These are phyloP conservation scores for Barnettozyma salicaria DNA, from an alignment of 805 yeast species.

Conservation along the genomic window DNA sequence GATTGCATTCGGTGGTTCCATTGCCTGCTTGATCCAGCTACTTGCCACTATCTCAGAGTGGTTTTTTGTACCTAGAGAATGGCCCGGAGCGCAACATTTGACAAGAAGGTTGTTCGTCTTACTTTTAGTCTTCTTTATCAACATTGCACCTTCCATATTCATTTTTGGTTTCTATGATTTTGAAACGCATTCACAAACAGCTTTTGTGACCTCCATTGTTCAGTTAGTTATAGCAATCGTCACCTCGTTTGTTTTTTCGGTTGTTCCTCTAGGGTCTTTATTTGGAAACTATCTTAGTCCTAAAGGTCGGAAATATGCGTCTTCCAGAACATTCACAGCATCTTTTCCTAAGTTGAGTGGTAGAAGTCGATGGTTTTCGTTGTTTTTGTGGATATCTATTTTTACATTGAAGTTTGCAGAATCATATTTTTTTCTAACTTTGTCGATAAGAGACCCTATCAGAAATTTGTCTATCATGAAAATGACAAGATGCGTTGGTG, in stretches of 20 bases:
- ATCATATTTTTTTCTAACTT: conserved; percentile 72
- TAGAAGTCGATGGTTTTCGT: conserved; percentile 53
- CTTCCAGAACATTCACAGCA: conserved; percentile 56
- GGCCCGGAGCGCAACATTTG: conserved; percentile 67
- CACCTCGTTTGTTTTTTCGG: conserved; percentile 50
- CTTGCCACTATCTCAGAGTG: conserved; percentile 54
- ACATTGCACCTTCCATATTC: conserved; percentile 47
- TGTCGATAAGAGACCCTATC: conserved; percentile 69
- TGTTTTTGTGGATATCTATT: conserved; percentile 61
- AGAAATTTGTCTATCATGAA: conserved; percentile 58
- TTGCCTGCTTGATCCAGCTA: conserved; percentile 54
- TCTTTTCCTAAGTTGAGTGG: conserved; percentile 50
- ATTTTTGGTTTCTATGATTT: conserved; percentile 39
- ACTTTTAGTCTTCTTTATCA: conserved; percentile 37
- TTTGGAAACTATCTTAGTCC: conserved; percentile 37
- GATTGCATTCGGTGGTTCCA: conserved; percentile 61
- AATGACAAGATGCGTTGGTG: conserved; percentile 60
- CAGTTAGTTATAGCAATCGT: conserved; percentile 55
- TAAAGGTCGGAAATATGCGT: conserved; percentile 42
- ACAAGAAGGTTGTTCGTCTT: conserved; percentile 41
- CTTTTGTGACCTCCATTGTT: conserved; percentile 39
- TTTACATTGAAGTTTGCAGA: conserved; percentile 65
- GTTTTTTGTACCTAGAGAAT: conserved; percentile 60
- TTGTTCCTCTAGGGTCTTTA: conserved; percentile 52
- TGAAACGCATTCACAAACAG: conserved; percentile 32